Base-by-base conservation (phyloP, 1,284 basidiomycete genomes). In the Meripilus lineatus region DNA sequence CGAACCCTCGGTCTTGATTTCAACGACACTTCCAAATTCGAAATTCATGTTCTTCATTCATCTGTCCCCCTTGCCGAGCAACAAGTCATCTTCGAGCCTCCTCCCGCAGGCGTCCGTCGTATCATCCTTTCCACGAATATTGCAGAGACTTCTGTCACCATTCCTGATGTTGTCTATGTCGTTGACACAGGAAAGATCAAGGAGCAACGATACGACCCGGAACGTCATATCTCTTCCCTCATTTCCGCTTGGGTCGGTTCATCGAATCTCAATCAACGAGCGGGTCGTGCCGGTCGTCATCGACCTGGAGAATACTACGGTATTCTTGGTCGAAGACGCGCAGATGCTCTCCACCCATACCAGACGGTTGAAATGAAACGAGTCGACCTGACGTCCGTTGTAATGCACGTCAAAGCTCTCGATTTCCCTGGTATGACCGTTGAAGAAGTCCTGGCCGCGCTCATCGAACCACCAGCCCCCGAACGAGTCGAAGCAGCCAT, bases 341-440 rank as follows among this genome's bases (percentile, higher is more conserved):
- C 84, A 15, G 69, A 74, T 15, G 66, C 71, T 11, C 72, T 97
- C 36, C 76, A 82, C 47, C 77, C 89, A 26, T 86, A 96, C 59
- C 92, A 94, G 65, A 86, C 84, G 0, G 94, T 97, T 32, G 94
- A 97, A 67, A 98, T 98, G 93, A 93, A 93, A 66, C 79, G 93
- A 24, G 81, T 86, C n/a, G 90, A 93, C 64, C 64, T 93, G 54
- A 92, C 82, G 62, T 91, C 93, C 58, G 85, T 94, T 41, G 89
- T 93, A 22, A 94, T 96, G 94, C 93, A 95, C 62, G 83, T 98
- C 67, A 98, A 96, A 59, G 94, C 93, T n/a, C 77, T 97, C 37
- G 86, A 93, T 58, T 89, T 97, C 62, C 89, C 92, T 5, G 83
- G 82, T 40, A 84, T 93, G 81, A 70, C 79, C 25, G 89, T 91